Conservation (phyloP, 2,329 filamentous ascomycete genomes). For the Lecanoromycetidae sp. region DNA sequence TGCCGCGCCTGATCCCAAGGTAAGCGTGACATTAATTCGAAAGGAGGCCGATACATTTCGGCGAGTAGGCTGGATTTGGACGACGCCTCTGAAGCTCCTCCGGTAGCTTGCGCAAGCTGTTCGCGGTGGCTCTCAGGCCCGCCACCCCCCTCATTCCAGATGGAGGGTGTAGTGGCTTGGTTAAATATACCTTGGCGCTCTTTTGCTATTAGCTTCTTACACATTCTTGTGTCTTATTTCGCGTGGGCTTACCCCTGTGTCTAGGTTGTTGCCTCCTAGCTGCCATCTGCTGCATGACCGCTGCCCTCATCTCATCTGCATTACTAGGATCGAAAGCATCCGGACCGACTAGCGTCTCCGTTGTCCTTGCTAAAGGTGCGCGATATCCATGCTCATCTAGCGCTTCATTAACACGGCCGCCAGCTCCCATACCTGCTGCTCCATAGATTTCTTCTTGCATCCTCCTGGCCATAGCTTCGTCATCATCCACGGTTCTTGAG, state of each 20-base stretch:
- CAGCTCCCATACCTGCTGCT: slow-evolving; percentile 32
- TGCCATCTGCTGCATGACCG: slow-evolving; percentile 55
- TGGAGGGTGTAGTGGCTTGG: slow-evolving; percentile 45
- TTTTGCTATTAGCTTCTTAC: slow-evolving; percentile 18
- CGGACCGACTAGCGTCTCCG: slow-evolving; percentile 79
- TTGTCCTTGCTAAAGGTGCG: slow-evolving; percentile 81
- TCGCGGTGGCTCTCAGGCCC: slow-evolving; percentile 37
- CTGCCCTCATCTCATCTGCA: slow-evolving; percentile 43
- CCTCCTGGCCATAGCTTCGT: slow-evolving; percentile 82
- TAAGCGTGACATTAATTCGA: slow-evolving; percentile 70
- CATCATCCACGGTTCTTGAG: slow-evolving; percentile 58
- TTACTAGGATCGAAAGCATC: slow-evolving; percentile 36
- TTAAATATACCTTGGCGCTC: slow-evolving; percentile 56
- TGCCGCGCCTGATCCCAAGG: slow-evolving; percentile 77
- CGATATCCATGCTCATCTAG: slow-evolving; percentile 52
- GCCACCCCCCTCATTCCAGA: slow-evolving; percentile 45
- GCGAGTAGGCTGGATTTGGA: slow-evolving; percentile 68
- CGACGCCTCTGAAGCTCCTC: slow-evolving; percentile 52
- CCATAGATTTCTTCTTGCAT: slow-evolving; percentile 86
- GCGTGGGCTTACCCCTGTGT: slow-evolving; percentile 19
- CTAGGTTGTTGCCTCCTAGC: slow-evolving; percentile 29
- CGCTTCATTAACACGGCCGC: slow-evolving; percentile 25
- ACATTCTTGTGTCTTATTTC: slow-evolving; percentile 1
- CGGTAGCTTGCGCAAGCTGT: slow-evolving; percentile 48
- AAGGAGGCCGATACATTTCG: slow-evolving; percentile 84